Evolutionary conservation across 164 flowering plant genomes (phyloP), one percentile per base, ranked within the genome.

Genomic region (Euptelea pleiosperma): DNA sequence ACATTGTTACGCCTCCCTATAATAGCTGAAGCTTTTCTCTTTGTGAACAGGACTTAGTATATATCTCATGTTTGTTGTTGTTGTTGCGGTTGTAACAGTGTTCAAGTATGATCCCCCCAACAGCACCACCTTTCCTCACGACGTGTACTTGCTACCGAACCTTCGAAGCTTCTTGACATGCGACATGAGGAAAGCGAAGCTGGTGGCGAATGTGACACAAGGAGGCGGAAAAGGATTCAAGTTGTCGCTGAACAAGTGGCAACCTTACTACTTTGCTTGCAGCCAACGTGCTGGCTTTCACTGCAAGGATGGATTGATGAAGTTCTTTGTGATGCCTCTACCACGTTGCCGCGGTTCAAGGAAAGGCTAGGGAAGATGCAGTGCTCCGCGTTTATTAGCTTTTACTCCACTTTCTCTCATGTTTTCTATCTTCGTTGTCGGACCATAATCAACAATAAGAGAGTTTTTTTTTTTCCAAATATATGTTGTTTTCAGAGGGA

Each of bases 61-160:
- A n/a, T n/a, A n/a, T n/a, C n/a, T n/a, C n/a, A n/a, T n/a, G n/a
- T n/a, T n/a, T 47, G 11, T 31, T 22, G 44, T 47, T 33, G 16
- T n/a, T n/a, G n/a, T n/a, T n/a, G 22, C n/a, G 9, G 12, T 24
- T 34, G 12, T 51, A 51, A 19, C 72, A 73, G 81, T 77, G 54
- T 78, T 80, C 78, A 77, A 73, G 59, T 85, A 75, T 41, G 77
- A 77, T 35, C 65, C 80, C 11, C 82, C 82, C 6, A 74, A 49
- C 61, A 58, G 48, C 35, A 64, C 62, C 1, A 68, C 73, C 9
- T 60, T 57, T 26, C 72, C 74, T 1, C 85, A 84, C 65, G 79
- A 73, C 19, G 85, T 85, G 0, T 85, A 75, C 73, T 47, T 77
- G 76, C 57, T 82, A 19, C 77, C 64, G 6, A 55, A 82, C 68